phyloP scores from a whole-genome alignment of 441 rosid genomes.

The Jatropha multifida region DNA sequence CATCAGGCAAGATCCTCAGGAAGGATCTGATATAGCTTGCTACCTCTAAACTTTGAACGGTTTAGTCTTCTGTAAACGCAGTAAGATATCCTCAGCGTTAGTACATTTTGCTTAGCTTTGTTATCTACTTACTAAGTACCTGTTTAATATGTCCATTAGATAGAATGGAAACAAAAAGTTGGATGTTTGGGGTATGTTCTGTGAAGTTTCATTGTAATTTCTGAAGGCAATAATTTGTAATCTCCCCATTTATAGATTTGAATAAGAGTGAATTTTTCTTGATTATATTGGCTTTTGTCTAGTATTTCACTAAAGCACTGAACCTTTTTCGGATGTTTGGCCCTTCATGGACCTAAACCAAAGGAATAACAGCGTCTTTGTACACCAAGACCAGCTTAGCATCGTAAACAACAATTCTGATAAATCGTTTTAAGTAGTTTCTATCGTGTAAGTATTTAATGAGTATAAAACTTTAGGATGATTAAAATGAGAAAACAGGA shows the following conservation, averaged over 20 bases:
- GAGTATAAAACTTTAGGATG: background rate
- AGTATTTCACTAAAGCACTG: background rate
- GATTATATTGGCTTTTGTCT: background rate
- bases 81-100: background rate
- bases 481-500: background rate
- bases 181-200: background rate
- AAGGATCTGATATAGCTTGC: slow-evolving; percentile 80
- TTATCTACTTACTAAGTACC: background rate
- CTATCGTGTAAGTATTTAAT: too few relatives aligned
- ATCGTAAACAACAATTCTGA: too few relatives aligned
- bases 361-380: too few relatives aligned
- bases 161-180: background rate
- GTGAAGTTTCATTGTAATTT: background rate
- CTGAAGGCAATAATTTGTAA: background rate
- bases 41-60: slow-evolving; percentile 65
- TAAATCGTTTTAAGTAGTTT: background rate
- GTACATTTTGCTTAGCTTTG: slow-evolving; percentile 5
- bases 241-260: background rate
- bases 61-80: background rate
- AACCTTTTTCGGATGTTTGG: background rate
- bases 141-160: background rate
- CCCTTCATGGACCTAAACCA: background rate
- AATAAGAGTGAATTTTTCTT: background rate
- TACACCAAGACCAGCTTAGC: too few relatives aligned
- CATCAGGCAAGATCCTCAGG: slow-evolving; percentile 89